Percentiles rank a stretch among this genome's conserved stretches.
Conservation (phyloP, 164 flowering plant species). For the Cinnamomum chago region DNA sequence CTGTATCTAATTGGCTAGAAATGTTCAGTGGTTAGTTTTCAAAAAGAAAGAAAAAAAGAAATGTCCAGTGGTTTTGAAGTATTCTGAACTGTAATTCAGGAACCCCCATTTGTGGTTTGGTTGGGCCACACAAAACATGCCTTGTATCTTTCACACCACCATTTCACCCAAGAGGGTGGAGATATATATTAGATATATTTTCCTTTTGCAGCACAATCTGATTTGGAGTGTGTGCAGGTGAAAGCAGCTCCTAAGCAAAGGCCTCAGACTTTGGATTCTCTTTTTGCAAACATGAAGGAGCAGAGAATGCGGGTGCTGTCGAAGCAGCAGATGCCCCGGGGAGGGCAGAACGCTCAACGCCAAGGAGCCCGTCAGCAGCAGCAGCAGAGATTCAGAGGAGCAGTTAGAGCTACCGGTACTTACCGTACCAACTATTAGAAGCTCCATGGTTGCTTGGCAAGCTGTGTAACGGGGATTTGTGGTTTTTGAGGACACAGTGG, state of each 20-base stretch:
- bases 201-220: too few relatives aligned
- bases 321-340: constrained; percentile 22
- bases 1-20: too few relatives aligned
- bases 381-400: constrained; percentile 32
- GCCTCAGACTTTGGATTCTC: constrained; percentile 77
- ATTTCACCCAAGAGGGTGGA: too few relatives aligned
- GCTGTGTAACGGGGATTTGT: not conserved
- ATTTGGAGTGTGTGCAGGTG: constrained; percentile 5
- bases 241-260: constrained; percentile 38
- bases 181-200: too few relatives aligned
- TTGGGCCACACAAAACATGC: too few relatives aligned
- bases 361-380: constrained; percentile 27
- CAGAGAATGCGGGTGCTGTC: constrained; percentile 59
- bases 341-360: not conserved
- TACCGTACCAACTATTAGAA: not conserved
- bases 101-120: too few relatives aligned
- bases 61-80: too few relatives aligned
- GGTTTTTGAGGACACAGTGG: not conserved
- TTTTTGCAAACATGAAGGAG: constrained; percentile 88
- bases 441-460: not conserved
- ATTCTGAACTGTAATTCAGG: too few relatives aligned
- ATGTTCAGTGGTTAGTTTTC: too few relatives aligned
- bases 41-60: too few relatives aligned
- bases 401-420: constrained; percentile 16
- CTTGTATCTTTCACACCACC: too few relatives aligned